Base-by-base conservation (phyloP, 129 eudicot genomes). In the Ambrosia trifida region DNA sequence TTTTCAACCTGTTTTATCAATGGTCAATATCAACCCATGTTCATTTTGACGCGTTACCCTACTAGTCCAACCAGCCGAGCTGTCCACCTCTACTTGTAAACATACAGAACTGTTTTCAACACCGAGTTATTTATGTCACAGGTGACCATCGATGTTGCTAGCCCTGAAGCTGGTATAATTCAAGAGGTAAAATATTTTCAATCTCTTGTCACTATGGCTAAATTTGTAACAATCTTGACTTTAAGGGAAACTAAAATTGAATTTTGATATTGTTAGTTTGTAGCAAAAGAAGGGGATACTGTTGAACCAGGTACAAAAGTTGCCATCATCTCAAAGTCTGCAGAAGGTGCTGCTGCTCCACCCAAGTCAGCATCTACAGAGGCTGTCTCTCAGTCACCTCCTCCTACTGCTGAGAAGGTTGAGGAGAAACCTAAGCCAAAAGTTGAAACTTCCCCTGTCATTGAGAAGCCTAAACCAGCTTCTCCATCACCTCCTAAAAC, bases 91-190 rank as follows among this genome's bases (percentile, higher is more conserved):
- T 46, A 46, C 17, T 46, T 46, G 52, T 46, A 46, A 13, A 11
- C 17, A 46, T 46, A 46, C 10, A 9, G 66, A 32, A 41, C 4
- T 59, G 28, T 62, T 76, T 36, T 83, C 46, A 75, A 66, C 75
- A 59, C 44, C 16, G 14, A 65, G 53, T 80, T 78, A 38, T 79
- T 19, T 47, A 69, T 24, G 24, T 31, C 36, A 20, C 86, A 91
- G 97, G 97, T 91, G 64, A 86, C 97, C 12, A 91, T 91, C 62
- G 97, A 91, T 81, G 90, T 91, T 78, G 81, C 86, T 61, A 88
- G 97, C 61, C 97, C 97, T 71, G 97, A 91, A 83, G 94, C 96
- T 0, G 97, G 97, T 67, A 80, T 91, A 44, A 91, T 91, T 72
- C 87, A 88, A 75, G 72, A 88, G 97, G 97, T 91, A 74, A 62